These are phyloP conservation scores for Phyllosticta paracitricarpa DNA, from an alignment of 2,329 filamentous ascomycete species.

Conservation along the genomic window DNA sequence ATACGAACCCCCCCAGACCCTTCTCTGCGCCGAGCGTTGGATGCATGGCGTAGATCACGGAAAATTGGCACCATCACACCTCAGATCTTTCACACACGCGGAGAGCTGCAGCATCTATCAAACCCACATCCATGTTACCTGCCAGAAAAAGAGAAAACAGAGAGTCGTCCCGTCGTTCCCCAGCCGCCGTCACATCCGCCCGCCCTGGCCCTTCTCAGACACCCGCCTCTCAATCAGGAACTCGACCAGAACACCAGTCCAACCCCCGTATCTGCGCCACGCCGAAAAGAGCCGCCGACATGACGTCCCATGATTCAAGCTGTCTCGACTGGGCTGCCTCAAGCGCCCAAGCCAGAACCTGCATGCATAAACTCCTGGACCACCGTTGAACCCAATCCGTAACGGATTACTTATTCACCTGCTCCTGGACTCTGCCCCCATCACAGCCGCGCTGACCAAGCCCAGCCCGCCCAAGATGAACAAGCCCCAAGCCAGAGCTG, in stretches of 20 bases:
- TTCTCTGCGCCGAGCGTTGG: neutral
- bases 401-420: neutral
- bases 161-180: neutral
- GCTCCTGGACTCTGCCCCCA: constrained; percentile 24
- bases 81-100: neutral
- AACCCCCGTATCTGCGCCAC: neutral
- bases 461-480: constrained; percentile 26
- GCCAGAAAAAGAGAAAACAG: neutral
- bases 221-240: neutral
- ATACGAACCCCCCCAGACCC: neutral
- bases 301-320: neutral
- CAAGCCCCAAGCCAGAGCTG: constrained; percentile 25
- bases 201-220: neutral
- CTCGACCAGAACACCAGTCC: neutral
- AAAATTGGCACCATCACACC: neutral
- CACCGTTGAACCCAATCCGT: neutral
- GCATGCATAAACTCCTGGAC: neutral
- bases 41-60: neutral
- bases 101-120: neutral
- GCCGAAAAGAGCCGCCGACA: neutral
- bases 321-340: neutral
- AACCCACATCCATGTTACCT: neutral
- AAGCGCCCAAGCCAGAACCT: neutral
- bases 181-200: neutral
- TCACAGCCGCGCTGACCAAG: constrained; percentile 21